Base-by-base conservation (phyloP, 257 asterid genomes). In the Solanum rostratum region DNA sequence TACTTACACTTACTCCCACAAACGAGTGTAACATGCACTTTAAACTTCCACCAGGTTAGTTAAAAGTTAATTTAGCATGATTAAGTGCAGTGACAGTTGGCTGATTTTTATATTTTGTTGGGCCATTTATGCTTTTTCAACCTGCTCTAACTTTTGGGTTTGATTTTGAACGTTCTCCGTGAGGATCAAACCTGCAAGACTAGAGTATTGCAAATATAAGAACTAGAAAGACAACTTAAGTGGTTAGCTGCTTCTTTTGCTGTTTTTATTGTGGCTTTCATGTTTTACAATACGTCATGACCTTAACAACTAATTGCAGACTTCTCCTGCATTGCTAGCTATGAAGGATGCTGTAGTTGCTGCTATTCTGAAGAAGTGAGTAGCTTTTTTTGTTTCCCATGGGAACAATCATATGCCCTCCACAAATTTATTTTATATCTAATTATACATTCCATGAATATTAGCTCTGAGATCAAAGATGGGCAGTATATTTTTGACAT, bases 1-100 rank as follows among this genome's bases (percentile, higher is more conserved):
- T 93, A 96, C 87, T 80, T 96, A 68, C 89, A 90, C 71, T 88
- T 96, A 88, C 97, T 92, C 85, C 99, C 98, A 2, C 97, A 92
- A 91, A 91, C 90, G 82, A 93, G 93, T 55, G 98, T 90, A 49
- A 93, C 97, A 57, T 96, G 99, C 89, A 91, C 93, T 57, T 80
- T 96, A 84, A 93, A 92, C 89, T 96, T 96, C 89, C 98, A 96
- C 89, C 93, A 93, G 98, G 99, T 93, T 41, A 59, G 88, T 88
- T 84, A 46, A 52, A 52, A 49, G 45, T 78, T 50, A 78, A 78
- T 78, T 49, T 78, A 50, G 62, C 82, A 27, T 27, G 62, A 49
- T 24, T 78, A 49, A 49, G 63, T 76, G 24, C 60, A 27, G 63
- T 18, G 9, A 16, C 81, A 50, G 82, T 78, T 78, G 43, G 60